phyloP scores from a whole-genome alignment of 352 stramenopile genomes.

The Pythium brassicae region DNA sequence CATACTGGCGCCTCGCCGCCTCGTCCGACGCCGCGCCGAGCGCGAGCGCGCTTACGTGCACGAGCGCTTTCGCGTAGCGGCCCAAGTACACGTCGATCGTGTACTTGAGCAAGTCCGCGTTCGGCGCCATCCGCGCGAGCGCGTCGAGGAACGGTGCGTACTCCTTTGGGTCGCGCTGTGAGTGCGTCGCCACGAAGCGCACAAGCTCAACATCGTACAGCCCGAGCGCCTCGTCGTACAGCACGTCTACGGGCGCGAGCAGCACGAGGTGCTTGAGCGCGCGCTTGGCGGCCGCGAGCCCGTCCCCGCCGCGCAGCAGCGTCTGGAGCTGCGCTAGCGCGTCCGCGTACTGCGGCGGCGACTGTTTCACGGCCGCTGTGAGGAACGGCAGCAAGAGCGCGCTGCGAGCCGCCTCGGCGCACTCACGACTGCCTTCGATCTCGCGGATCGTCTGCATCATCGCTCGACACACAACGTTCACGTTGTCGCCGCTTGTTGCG shows the following conservation, averaged over 20 bases:
- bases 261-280: constrained; percentile 75
- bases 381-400: constrained; percentile 62
- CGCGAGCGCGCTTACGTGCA: constrained; percentile 26
- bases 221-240: constrained; percentile 62
- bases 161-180: constrained; percentile 65
- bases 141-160: constrained; percentile 61
- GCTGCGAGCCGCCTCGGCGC: constrained; percentile 5
- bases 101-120: constrained; percentile 42
- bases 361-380: constrained; percentile 64
- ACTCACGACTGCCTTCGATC: constrained; percentile 18
- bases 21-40: constrained; percentile 14
- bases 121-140: constrained; percentile 25
- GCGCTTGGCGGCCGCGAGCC: constrained; percentile 27
- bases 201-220: constrained; percentile 68
- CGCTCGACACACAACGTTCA: constrained; percentile 55
- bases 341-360: constrained; percentile 38
- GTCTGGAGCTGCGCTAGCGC: constrained; percentile 37
- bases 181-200: constrained; percentile 54
- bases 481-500: constrained; percentile 26
- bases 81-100: constrained; percentile 52
- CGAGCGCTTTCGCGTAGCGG: constrained; percentile 37
- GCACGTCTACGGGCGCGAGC: constrained; percentile 55
- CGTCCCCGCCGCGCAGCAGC: constrained; percentile 8
- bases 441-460: constrained; percentile 33
- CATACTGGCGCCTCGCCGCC: constrained; percentile 12